phyloP scores from a whole-genome alignment of 2,329 filamentous ascomycete species.

The Fusarium pseudograminearum region DNA sequence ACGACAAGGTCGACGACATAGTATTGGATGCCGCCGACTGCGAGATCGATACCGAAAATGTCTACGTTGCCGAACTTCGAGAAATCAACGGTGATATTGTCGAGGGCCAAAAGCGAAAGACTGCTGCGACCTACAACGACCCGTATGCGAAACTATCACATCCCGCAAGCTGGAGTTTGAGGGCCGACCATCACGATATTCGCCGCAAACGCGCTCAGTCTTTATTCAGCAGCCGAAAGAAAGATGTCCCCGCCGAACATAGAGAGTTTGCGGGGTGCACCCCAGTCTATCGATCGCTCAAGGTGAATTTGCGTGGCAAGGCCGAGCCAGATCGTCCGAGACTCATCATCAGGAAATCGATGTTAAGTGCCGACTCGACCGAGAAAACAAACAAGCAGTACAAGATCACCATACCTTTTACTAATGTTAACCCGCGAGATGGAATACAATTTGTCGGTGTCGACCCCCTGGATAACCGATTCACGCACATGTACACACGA shows the following conservation, averaged over 20 bases:
- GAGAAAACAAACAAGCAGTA: slow-evolving; percentile 60
- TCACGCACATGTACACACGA: slow-evolving; percentile 91
- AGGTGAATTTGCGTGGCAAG: slow-evolving; percentile 58
- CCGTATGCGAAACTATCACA: slow-evolving; percentile 75
- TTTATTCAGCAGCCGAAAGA: slow-evolving; percentile 63
- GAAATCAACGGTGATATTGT: slow-evolving; percentile 53
- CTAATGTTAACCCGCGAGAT: slow-evolving; percentile 80
- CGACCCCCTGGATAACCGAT: slow-evolving; percentile 81
- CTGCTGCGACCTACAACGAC: slow-evolving; percentile 65
- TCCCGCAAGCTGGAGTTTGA: slow-evolving; percentile 70
- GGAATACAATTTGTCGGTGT: slow-evolving; percentile 93
- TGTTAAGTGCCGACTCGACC: slow-evolving; percentile 47
- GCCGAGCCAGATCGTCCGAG: slow-evolving; percentile 56
- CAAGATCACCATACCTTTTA: slow-evolving; percentile 78
- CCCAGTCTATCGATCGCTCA: slow-evolving; percentile 66
- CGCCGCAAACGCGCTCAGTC: slow-evolving; percentile 74
- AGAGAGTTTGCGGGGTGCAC: slow-evolving; percentile 68
- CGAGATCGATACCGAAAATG: slow-evolving; percentile 65
- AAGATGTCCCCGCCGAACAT: slow-evolving; percentile 66
- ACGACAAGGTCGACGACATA: slow-evolving; percentile 69
- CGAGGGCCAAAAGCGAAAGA: slow-evolving; percentile 56
- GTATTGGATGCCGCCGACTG: slow-evolving; percentile 73
- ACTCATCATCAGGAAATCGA: slow-evolving; percentile 61
- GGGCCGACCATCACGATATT: slow-evolving; percentile 80
- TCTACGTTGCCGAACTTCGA: slow-evolving; percentile 62